Base-by-base conservation (phyloP, 2,329 filamentous ascomycete species). In the Pseudogymnoascus sp. region DNA sequence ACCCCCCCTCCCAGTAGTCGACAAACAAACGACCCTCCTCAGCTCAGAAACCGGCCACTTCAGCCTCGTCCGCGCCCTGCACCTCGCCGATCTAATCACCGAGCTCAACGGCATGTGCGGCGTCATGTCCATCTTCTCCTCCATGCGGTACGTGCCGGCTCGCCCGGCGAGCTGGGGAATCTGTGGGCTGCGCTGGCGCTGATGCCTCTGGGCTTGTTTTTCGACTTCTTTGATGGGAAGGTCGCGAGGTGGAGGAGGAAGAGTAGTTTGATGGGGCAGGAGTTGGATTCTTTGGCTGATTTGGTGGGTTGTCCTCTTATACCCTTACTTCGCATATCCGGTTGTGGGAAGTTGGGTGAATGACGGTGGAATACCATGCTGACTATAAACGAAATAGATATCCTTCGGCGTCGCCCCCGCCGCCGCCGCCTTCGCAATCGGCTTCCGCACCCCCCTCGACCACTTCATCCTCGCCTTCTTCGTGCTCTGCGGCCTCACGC, bases 191-290 rank as follows among this genome's bases (percentile, higher is more conserved):
- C 95, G 1, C 85, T 99, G 59, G 85, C 80, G 4, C 91, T 97
- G 76, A 89, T 97, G 76, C 93, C 93, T 0, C 90, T 97, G 64
- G 93, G 92, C 4, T 81, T 97, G 11, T 97, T 97, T 80, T 97
- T 97, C 75, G 95, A 99, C 76, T 96, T 96, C 73, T 91, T 97
- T 83, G 95, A 99, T 75, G 95, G 95, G 73, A 95, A 93, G 74
- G 93, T 99, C 62, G 95, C 95, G 66, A 83, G 95, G 67, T 97
- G 95, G 95, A 87, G 95, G 74, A 89, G 91, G 78, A 99, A 97
- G 87, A 95, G 91, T 71, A 96, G 90, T 70, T 81, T 99, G 74
- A 97, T 99, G 93, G 95, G 95, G 11, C 93, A 97, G 76, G 95
- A 99, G 77, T 80, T 99, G 62, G 95, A 99, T 76, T 97, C 93